These are phyloP conservation scores for Pseudopyrenochaeta lycopersici DNA, from an alignment of 2,329 filamentous ascomycete genomes.

Conservation along the genomic window DNA sequence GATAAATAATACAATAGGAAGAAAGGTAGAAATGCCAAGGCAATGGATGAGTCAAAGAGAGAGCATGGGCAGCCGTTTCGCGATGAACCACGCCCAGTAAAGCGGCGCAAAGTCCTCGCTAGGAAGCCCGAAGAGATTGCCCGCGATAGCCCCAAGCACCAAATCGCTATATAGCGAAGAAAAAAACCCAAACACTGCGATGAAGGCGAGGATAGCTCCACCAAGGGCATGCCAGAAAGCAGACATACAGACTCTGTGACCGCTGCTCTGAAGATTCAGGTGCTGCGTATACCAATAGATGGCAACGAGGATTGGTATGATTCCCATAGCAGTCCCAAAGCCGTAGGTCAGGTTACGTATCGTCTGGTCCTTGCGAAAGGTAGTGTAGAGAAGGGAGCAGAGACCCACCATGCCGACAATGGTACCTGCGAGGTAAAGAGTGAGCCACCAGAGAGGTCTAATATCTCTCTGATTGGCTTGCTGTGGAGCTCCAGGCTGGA, in stretches of 20 bases:
- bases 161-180: slow-evolving; percentile 20
- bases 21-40: neutral
- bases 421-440: slow-evolving; percentile 20
- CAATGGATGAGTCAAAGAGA: neutral
- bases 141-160: slow-evolving; percentile 16
- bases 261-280: slow-evolving; percentile 1
- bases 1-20: no score
- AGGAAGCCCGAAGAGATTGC: slow-evolving; percentile 16
- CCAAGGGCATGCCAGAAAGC: slow-evolving; percentile 10
- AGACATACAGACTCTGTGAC: neutral
- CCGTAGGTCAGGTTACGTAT: slow-evolving; percentile 17
- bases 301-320: slow-evolving; percentile 15
- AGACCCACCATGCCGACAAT: slow-evolving; percentile 22
- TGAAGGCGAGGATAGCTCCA: slow-evolving; percentile 9
- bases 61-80: slow-evolving; percentile 18
- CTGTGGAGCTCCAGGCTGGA: neutral
- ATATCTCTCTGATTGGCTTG: slow-evolving; percentile 1
- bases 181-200: slow-evolving; percentile 19
- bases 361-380: slow-evolving; percentile 16
- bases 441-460: slow-evolving; percentile 20
- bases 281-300: slow-evolving; percentile 16
- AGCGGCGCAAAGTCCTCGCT: slow-evolving; percentile 16
- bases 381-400: slow-evolving; percentile 11
- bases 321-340: slow-evolving; percentile 9
- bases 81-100: slow-evolving; percentile 26